These are phyloP conservation scores for Solanum appendiculatum DNA, from an alignment of 257 asterid species.

Conservation along the genomic window DNA sequence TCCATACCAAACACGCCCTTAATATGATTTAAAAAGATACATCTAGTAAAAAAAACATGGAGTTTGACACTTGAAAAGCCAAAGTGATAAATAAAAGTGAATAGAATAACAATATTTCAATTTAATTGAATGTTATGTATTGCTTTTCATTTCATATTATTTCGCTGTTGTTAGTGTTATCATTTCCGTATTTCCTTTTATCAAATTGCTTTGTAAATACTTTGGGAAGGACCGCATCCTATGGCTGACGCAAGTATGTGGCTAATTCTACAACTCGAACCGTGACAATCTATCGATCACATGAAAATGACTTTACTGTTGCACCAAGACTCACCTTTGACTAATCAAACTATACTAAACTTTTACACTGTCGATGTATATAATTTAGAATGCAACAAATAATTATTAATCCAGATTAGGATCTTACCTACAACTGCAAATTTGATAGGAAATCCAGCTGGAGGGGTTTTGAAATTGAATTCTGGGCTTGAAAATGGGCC, in stretches of 20 bases:
- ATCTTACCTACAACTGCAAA: conserved; percentile 44
- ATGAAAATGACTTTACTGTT: neutral
- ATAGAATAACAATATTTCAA: too few species aligned
- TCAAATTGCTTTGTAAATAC: too few species aligned
- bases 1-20: too few species aligned
- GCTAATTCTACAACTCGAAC: neutral
- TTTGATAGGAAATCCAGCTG: conserved; percentile 40
- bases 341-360: neutral
- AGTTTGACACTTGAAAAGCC: too few species aligned
- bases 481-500: conserved; percentile 26
- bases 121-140: too few species aligned
- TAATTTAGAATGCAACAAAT: neutral
- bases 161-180: too few species aligned
- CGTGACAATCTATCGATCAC: neutral
- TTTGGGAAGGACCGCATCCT: neutral
- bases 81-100: too few species aligned
- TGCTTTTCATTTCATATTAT: too few species aligned
- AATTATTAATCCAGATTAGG: neutral
- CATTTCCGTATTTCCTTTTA: too few species aligned
- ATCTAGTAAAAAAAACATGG: too few species aligned
- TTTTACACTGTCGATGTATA: too few species aligned
- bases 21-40: too few species aligned
- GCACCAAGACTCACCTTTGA: neutral
- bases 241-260: neutral
- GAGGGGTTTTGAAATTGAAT: conserved; percentile 56